phyloP scores from a whole-genome alignment of 1,139 yeast species.

The Kodamaea arcana region DNA sequence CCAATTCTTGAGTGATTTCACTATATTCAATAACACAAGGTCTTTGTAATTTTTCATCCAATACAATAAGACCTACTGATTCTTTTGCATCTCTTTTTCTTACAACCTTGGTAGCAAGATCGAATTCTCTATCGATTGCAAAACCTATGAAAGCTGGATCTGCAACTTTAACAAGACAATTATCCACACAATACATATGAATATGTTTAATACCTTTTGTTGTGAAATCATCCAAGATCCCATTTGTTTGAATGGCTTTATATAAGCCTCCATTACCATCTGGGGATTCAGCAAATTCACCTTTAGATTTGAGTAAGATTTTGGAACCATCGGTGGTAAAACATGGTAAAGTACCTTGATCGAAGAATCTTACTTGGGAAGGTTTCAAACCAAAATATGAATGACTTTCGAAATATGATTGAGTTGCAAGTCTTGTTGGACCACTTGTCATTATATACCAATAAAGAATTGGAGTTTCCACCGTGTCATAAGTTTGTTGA shows the following conservation, averaged over 20 bases:
- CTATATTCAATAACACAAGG: conserved; percentile 96
- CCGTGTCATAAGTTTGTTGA: conserved; percentile 19
- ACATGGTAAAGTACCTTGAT: conserved; percentile 96
- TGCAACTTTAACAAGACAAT: conserved; percentile 85
- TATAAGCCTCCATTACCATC: conserved; percentile 98
- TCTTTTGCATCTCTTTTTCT: conserved; percentile 86
- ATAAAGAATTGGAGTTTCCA: conserved; percentile 42
- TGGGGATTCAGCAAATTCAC: conserved; percentile 75
- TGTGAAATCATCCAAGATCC: conserved; percentile 64
- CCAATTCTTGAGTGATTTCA: conserved; percentile 75
- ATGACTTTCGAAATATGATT: conserved; percentile 57
- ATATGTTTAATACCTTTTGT: conserved; percentile 77
- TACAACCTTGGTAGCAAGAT: conserved; percentile 91
- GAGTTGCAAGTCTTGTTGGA: conserved; percentile 82
- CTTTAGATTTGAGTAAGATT: conserved; percentile 57
- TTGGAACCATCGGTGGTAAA: conserved; percentile 66
- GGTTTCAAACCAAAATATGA: conserved; percentile 64
- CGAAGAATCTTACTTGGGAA: conserved; percentile 69
- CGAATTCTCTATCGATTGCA: conserved; percentile 60
- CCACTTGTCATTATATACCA: conserved; percentile 97
- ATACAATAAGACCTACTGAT: conserved; percentile 87
- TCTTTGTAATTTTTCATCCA: conserved; percentile 51
- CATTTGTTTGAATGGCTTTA: conserved; percentile 67
- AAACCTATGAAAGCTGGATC: conserved; percentile 93
- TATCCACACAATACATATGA: conserved; percentile 97